Base-by-base conservation (phyloP, 306 rosid genomes). In the Malus asiatica region DNA sequence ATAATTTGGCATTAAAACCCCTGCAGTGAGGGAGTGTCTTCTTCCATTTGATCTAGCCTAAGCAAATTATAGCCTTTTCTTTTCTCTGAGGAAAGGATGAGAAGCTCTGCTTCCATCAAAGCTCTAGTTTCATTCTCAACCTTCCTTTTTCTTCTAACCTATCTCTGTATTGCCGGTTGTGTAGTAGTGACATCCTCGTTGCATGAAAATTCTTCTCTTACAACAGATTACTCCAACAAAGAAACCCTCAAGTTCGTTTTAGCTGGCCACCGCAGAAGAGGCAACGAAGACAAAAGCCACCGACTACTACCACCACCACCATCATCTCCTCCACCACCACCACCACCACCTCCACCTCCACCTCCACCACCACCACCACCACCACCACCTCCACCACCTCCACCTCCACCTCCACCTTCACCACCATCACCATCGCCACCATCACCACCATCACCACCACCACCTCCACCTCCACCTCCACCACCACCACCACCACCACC, bases 91-190 rank as follows among this genome's bases (percentile, higher is more conserved):
- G 18, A 44, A 60, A 83, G 46, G n/a, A 87, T 89, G 93, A 81
- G 32, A 68, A 70, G 23, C 63, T 57, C 63, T 38, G 53, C 48
- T 44, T 40, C 75, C 48, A 20, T 25, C 71, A 87, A 38, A 58
- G 62, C 77, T 16, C 35, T 75, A 46, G 57, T 67, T 79, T 76
- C 82, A 40, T 38, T 67, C 79, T 76, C 83, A 68, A 71, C 72
- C 76, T 61, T 87, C 57, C 58, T 16, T 72, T 65, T 86, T 82
- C 76, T 91, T 48, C 23, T 87, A 4, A 7, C 73, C 68, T 83
- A 66, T 60, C 80, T 80, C 67, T 3, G 6, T 18, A 67, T 75
- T 65, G 32, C 79, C 65, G 70, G 66, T 59, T 66, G 73, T 66
- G 74, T 66, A 16, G 3, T 7, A 5, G 55, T 51, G 2, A 1